phyloP scores from a whole-genome alignment of 2,329 filamentous ascomycete species.

The Epichloe sibirici region DNA sequence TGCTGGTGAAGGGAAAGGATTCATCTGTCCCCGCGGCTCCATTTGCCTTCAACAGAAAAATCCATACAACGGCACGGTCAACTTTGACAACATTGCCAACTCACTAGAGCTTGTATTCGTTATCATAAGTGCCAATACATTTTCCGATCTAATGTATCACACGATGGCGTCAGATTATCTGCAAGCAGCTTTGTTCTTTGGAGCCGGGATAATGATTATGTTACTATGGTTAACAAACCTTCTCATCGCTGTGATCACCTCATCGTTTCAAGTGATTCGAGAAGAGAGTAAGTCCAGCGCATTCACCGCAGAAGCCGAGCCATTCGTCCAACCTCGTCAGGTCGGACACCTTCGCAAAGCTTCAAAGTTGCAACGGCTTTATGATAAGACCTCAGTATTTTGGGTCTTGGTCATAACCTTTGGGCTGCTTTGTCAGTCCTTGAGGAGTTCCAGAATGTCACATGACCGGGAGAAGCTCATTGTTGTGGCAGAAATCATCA shows the following conservation, averaged over 20 bases:
- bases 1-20: constrained; percentile 59
- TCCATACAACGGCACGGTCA: constrained; percentile 75
- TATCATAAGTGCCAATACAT: constrained; percentile 97
- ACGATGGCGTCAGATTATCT: constrained; percentile 88
- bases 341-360: constrained; percentile 25
- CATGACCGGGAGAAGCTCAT: constrained; percentile 51
- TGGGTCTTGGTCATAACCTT: constrained; percentile 76
- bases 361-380: constrained; percentile 53
- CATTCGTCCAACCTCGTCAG: constrained; percentile 20
- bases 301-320: constrained; percentile 64
- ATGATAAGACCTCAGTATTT: constrained; percentile 59
- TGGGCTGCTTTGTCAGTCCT: constrained; percentile 66
- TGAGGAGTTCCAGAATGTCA: constrained; percentile 67
- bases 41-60: constrained; percentile 68
- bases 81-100: constrained; percentile 88
- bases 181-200: constrained; percentile 67
- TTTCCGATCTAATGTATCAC: constrained; percentile 87
- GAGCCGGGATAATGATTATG: constrained; percentile 71
- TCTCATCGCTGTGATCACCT: constrained; percentile 91
- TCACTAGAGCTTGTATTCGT: constrained; percentile 93
- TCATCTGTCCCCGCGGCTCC: constrained; percentile 73
- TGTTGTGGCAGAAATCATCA: constrained; percentile 55
- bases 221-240: constrained; percentile 95
- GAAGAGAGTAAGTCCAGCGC: constrained; percentile 93
- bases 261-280: constrained; percentile 93